Conservation (phyloP, 2,329 filamentous ascomycete genomes). For the Xylaria sp. region DNA sequence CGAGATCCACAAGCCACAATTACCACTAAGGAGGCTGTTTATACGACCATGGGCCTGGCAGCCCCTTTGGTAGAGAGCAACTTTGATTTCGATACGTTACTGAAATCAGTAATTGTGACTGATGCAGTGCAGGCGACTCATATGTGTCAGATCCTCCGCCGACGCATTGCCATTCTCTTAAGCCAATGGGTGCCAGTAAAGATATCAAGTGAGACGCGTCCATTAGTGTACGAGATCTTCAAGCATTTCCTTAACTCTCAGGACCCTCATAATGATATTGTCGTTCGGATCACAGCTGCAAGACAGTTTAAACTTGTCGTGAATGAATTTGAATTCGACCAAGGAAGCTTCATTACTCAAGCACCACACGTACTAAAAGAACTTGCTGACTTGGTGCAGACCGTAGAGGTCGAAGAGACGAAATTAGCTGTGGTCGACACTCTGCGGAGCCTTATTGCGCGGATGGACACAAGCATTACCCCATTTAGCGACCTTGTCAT, state of each 20-base stretch:
- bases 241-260: slow-evolving; percentile 82
- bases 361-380: slow-evolving; percentile 77
- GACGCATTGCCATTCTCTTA: slow-evolving; percentile 87
- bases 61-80: slow-evolving; percentile 78
- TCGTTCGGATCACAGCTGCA: slow-evolving; percentile 91
- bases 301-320: slow-evolving; percentile 83
- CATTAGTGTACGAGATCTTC: slow-evolving; percentile 88
- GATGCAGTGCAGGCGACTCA: slow-evolving; percentile 76
- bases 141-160: slow-evolving; percentile 82
- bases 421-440: slow-evolving; percentile 92
- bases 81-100: slow-evolving; percentile 85
- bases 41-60: slow-evolving; percentile 89
- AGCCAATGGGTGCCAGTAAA: slow-evolving; percentile 90
- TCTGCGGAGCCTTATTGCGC: slow-evolving; percentile 80
- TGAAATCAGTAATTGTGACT: slow-evolving; percentile 77
- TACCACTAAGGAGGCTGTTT: slow-evolving; percentile 91
- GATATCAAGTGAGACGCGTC: slow-evolving; percentile 73
- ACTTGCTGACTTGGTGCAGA: slow-evolving; percentile 80
- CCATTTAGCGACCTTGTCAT: slow-evolving; percentile 84
- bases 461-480: slow-evolving; percentile 78
- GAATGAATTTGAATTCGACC: slow-evolving; percentile 85
- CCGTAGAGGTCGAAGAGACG: slow-evolving; percentile 84
- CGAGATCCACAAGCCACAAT: slow-evolving; percentile 75
- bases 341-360: slow-evolving; percentile 79
- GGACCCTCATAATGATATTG: slow-evolving; percentile 85